Base-by-base conservation (phyloP, 805 yeast species). In the Candida parachauliodes region DNA sequence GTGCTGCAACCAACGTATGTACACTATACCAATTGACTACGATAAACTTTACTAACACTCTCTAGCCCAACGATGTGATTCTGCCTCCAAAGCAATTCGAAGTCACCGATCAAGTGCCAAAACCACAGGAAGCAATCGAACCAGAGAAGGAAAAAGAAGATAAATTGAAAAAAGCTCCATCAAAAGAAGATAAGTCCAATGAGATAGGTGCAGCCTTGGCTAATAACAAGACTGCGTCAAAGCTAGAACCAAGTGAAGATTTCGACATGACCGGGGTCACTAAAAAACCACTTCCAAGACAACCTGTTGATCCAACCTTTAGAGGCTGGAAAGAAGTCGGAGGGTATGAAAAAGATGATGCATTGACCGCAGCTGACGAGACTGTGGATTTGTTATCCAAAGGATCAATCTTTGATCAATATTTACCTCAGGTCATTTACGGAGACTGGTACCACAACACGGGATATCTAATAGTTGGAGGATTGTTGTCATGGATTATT, bases 371-470 rank as follows among this genome's bases (percentile, higher is more conserved):
- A 7, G 85, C 82, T 25, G 95, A 87, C 55, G 85, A 81, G 50
- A 65, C 80, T 39, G 71, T 76, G 45, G 96, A 88, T 57, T 65
- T 88, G 48, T 61, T 79, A 41, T 72, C 81, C 17, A 74, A 76
- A 17, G 79, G 88, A 15, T 86, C 97, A 0, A 52, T 84, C 24
- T 65, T 89, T 41, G 96, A 88, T 52, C 72, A 76, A 41, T 76
- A 81, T 51, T 63, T 93, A 37, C 94, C 94, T 6, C 83, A 86
- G 20, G 69, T 63, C 25, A 74, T 78, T 11, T 86, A 84, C 51
- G 98, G 98, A 37, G 98, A 93, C 55, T 93, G 98, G 98, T 93
- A 83, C 55, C 98, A 93, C 59, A 81, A 83, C 36, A 81, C 82
- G n/a, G 96, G 77, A 0, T 71, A 81, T 25, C 65, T 88, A 41